Evolutionary conservation across 345 rosid genomes (phyloP), one percentile per base, ranked within the genome.

Genomic region (Raphanus raphanistrum): DNA sequence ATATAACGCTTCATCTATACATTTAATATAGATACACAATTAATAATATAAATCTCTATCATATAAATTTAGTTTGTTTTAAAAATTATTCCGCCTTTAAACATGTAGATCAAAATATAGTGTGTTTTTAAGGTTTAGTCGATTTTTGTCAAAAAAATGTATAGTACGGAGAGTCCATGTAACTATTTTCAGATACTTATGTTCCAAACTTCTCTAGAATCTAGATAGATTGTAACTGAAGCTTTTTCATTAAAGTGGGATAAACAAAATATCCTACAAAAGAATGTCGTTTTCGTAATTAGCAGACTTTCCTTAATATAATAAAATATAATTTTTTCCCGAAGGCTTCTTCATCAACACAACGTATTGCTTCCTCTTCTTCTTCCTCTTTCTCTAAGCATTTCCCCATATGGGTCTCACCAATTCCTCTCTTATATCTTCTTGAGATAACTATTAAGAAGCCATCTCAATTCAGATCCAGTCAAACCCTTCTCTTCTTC

Each of bases 251-350:
- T 45, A 28, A 62, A 72, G 54, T 16, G 25, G 27, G 63, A 52
- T 21, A 25, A 16, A 68, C 58, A 79, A 72, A 72, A 78, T 77
- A 77, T 70, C 76, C n/a, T 31, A 58, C 27, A 0, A 66, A 63
- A 68, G 74, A 73, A 73, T 79, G 82, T 73, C 82, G 77, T 67
- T 79, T 72, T 73, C 78, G 78, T 79, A 73, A 79, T 67, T 61
- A 79, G 65, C 61, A 61, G 74, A 79, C 74, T 73, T 66, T 48
- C 16, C 63, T 33, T 15, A 16, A 16, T 32, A 31, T 16, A 31
- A 62, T 43, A n/a, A 3, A 17, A 3, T 17, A 35, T 0, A 9
- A 4, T 35, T 2, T 64, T 63, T 76, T 71, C 21, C 54, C 41
- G 9, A 2, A 73, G 31, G 36, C 66, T 74, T 68, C 74, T 36